These are phyloP conservation scores for Inga laurina DNA, from an alignment of 306 rosid species.

Conservation along the genomic window DNA sequence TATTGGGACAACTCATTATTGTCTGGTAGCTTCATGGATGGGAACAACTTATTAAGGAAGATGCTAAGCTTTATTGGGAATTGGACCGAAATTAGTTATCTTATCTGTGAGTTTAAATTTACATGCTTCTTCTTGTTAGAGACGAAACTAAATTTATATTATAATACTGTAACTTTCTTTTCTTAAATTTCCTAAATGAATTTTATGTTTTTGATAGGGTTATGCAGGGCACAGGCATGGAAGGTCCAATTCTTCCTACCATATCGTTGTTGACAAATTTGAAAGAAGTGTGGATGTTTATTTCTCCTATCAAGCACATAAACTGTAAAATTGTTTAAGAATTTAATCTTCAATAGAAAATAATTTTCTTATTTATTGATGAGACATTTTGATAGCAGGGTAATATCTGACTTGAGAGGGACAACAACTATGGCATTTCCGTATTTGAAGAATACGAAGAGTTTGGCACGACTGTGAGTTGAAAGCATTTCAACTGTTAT, in stretches of 20 bases:
- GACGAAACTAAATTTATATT: neutral
- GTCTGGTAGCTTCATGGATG: conserved; percentile 71
- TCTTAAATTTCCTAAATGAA: neutral
- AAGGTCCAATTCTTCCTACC: conserved; percentile 62
- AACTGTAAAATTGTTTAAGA: neutral
- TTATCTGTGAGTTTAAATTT: conserved; percentile 62
- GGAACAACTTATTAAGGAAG: conserved; percentile 56
- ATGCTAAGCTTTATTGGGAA: conserved; percentile 70
- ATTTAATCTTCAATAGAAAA: neutral
- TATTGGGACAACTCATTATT: neutral
- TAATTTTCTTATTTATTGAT: conserved; percentile 24
- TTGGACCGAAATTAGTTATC: conserved; percentile 51
- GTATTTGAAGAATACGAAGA: conserved; percentile 44
- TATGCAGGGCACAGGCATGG: conserved; percentile 79
- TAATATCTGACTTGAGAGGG: conserved; percentile 74
- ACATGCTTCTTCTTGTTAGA: conserved; percentile 1
- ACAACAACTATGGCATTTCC: conserved; percentile 55
- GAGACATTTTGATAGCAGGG: conserved; percentile 52
- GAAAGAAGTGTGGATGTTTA: conserved; percentile 46
- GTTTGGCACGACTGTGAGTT: conserved; percentile 56
- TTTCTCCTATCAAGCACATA: neutral
- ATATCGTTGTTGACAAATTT: conserved; percentile 49
- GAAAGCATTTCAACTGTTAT: conserved; percentile 3
- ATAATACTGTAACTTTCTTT: neutral
- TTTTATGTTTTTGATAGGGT: conserved; percentile 36